phyloP scores from a whole-genome alignment of 345 rosid genomes.

The Salix viminalis region DNA sequence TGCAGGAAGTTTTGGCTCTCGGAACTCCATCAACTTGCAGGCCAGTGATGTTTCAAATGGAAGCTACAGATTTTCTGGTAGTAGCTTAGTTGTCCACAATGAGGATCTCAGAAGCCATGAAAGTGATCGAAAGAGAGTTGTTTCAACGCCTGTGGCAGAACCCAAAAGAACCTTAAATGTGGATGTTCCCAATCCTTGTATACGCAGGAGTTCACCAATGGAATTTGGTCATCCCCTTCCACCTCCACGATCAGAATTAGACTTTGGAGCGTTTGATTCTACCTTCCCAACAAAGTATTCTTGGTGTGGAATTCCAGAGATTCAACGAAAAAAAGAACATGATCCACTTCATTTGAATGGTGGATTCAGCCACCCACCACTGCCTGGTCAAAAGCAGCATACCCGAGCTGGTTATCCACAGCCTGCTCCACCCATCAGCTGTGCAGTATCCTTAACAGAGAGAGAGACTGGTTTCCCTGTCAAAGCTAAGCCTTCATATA shows the following conservation, averaged over 20 bases:
- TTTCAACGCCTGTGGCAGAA: constrained; percentile 39
- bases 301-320: constrained; percentile 55
- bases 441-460: constrained; percentile 28
- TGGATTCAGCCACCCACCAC: constrained; percentile 41
- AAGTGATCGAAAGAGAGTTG: constrained; percentile 36
- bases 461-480: constrained; percentile 12
- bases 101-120: constrained; percentile 37
- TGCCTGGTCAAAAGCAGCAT: constrained; percentile 29
- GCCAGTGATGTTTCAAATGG: constrained; percentile 33
- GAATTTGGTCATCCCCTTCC: constrained; percentile 40
- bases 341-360: constrained; percentile 36
- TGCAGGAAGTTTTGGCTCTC: constrained; percentile 31
- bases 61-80: constrained; percentile 37
- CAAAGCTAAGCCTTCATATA: constrained; percentile 37
- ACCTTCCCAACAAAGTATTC: constrained; percentile 30
- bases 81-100: constrained; percentile 35
- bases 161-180: constrained; percentile 29
- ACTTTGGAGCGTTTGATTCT: constrained; percentile 39
- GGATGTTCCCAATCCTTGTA: constrained; percentile 36
- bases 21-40: constrained; percentile 36
- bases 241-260: constrained; percentile 28
- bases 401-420: constrained; percentile 18
- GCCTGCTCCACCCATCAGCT: constrained; percentile 20
- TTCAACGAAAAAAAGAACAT: constrained; percentile 39
- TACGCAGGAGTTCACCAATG: constrained; percentile 35